Evolutionary conservation across 345 rosid genomes (phyloP).

Genomic region (Eucalyptus guilfoylei): DNA sequence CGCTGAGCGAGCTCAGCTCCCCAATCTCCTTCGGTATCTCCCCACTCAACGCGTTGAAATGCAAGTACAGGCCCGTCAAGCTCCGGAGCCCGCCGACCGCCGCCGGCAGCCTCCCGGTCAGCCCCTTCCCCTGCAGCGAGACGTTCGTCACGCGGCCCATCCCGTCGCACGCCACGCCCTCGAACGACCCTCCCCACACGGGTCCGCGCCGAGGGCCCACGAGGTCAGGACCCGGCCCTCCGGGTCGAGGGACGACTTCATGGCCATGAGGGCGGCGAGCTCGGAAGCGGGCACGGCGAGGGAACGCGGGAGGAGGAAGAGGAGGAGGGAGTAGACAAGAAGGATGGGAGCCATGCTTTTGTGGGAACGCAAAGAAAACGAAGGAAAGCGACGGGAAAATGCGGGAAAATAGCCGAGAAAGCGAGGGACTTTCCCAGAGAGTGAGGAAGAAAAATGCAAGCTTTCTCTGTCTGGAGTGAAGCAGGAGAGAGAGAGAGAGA

Average conservation of each 20-base stretch:
- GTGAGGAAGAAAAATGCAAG: background rate
- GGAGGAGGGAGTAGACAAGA: background rate
- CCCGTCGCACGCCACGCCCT: constrained; percentile 84
- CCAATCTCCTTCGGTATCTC: constrained; percentile 72
- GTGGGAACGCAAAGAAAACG: background rate
- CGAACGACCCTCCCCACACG: constrained; percentile 49
- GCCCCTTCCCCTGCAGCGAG: constrained; percentile 88
- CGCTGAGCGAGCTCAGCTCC: constrained; percentile 41
- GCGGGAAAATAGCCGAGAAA: background rate
- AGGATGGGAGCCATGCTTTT: background rate
- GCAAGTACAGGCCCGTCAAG: constrained; percentile 86
- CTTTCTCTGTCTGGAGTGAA: background rate
- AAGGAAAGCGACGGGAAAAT: background rate
- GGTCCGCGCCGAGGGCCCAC: constrained; percentile 44
- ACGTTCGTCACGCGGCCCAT: constrained; percentile 62
- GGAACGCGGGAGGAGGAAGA: constrained; percentile 12
- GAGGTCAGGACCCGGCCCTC: constrained; percentile 51
- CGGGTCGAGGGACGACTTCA: constrained; percentile 84
- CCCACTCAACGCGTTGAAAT: constrained; percentile 73
- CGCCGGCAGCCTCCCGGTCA: constrained; percentile 60
- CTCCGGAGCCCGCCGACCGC: constrained; percentile 60
- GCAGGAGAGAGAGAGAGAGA: too few species aligned
- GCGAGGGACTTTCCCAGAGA: background rate
- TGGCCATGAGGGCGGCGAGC: constrained; percentile 49
- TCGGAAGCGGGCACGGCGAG: constrained; percentile 36